phyloP scores from a whole-genome alignment of 768 basidiomycete genomes.

The Lyophyllum decastes region DNA sequence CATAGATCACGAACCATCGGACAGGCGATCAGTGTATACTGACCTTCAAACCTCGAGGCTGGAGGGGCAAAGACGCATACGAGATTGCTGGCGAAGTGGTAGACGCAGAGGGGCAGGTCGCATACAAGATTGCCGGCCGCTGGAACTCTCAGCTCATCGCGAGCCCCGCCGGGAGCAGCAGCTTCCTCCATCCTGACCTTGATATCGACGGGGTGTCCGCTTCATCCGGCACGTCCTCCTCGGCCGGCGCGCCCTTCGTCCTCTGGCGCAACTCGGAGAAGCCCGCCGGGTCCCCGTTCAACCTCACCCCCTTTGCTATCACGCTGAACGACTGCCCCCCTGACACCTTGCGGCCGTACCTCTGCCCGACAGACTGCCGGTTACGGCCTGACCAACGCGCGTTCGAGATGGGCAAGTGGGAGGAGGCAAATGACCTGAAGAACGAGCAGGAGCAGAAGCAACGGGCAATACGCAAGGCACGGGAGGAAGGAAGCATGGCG shows the following conservation, averaged over 20 bases:
- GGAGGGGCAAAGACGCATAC: slow-evolving; percentile 89
- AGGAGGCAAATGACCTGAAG: slow-evolving; percentile 81
- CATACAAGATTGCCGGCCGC: slow-evolving; percentile 89
- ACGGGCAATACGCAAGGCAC: slow-evolving; percentile 63
- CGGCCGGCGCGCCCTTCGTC: slow-evolving; percentile 48
- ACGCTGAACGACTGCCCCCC: slow-evolving; percentile 87
- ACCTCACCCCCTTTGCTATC: slow-evolving; percentile 92
- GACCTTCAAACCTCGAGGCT: slow-evolving; percentile 95
- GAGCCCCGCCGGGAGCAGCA: slow-evolving; percentile 43
- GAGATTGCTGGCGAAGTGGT: slow-evolving; percentile 89
- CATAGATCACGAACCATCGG: slow-evolving; percentile 82
- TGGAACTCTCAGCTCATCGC: slow-evolving; percentile 97
- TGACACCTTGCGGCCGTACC: slow-evolving; percentile 64
- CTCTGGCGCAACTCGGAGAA: slow-evolving; percentile 95
- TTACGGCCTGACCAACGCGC: slow-evolving; percentile 92
- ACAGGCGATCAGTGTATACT: slow-evolving; percentile 86
- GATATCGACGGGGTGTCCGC: slow-evolving; percentile 46
- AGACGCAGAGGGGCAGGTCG: slow-evolving; percentile 61
- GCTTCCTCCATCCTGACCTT: slow-evolving; percentile 73
- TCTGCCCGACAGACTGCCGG: slow-evolving; percentile 92
- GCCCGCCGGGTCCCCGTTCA: slow-evolving; percentile 78
- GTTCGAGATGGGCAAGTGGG: slow-evolving; percentile 88
- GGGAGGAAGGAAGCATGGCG: slow-evolving; percentile 75
- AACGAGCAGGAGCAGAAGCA: slow-evolving; percentile 83
- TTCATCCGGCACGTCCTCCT: slow-evolving; percentile 50